Base-by-base conservation (phyloP, 2,329 filamentous ascomycete species). In the Cryphonectria japonica region DNA sequence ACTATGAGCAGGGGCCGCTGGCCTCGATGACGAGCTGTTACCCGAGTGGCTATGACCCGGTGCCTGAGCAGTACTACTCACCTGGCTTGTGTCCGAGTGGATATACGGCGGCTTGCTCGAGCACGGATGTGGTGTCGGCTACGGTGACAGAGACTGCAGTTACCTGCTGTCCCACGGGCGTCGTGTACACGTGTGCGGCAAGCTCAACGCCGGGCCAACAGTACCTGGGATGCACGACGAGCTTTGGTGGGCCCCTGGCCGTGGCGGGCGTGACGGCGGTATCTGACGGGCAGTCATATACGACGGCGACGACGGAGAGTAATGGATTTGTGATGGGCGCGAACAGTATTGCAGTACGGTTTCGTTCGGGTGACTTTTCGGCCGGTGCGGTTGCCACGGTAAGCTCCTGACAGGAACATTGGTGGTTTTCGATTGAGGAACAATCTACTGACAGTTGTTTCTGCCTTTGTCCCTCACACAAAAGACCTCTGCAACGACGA, bases 71-170 rank as follows among this genome's bases (percentile, higher is more conserved):
- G 19, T 77, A 78, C 71, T 77, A 77, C 71, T 78, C 76, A 26
- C 76, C 77, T 11, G 76, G 74, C 3, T 69, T 74, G 54, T 78
- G 77, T 50, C 76, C 77, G 3, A 61, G 68, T 43, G 76, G 76
- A 11, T 77, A 78, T 71, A 78, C 77, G 7, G 66, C 75, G 22
- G 76, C 76, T 41, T 78, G 77, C 62, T 75, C 76, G 32, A 76
- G 72, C 37, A 57, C 74, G 37, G 68, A 73, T 19, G 63, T 72
- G 0, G 32, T 70, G 52, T 72, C 69, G 34, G 72, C 71, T 9
- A 68, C 71, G 57, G 66, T n/a, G 62, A 75, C 75, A 16, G 76
- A 77, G 71, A 78, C 77, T n/a, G 76, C 75, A 2, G 69, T 76
- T 11, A 67, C 76, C 3, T 78, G 77, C 66, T 78, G 77, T 54